These are phyloP conservation scores for Mortierella sp. DNA, from an alignment of 371 early-diverging fungal genomes.

Conservation along the genomic window DNA sequence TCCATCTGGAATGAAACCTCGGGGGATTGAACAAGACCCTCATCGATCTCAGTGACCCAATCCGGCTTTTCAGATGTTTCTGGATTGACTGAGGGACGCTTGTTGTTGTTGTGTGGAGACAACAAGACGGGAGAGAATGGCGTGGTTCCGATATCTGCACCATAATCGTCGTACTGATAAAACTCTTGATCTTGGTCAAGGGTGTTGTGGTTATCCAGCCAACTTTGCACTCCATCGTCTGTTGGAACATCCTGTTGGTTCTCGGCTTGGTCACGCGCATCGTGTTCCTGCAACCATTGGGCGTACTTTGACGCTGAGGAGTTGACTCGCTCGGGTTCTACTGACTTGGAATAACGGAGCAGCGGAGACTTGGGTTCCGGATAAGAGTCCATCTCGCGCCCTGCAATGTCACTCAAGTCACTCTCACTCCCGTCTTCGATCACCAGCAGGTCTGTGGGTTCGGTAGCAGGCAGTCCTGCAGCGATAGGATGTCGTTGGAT, in stretches of 20 bases:
- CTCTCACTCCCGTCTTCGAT: slow-evolving; percentile 3
- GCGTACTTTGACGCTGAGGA: background rate
- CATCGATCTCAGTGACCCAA: background rate
- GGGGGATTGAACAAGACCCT: background rate
- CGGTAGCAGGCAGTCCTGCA: slow-evolving; percentile 3
- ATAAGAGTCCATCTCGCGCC: slow-evolving; percentile 4
- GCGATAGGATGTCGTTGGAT: slow-evolving; percentile 18
- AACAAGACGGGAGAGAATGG: too few species aligned
- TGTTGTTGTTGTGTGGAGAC: too few species aligned
- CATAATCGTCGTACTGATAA: too few species aligned
- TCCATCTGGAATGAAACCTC: slow-evolving; percentile 1
- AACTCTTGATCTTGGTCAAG: too few species aligned
- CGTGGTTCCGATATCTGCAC: too few species aligned
- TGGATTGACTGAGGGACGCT: background rate
- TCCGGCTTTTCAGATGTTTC: background rate
- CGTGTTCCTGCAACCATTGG: background rate
- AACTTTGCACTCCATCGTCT: background rate
- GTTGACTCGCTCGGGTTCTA: background rate
- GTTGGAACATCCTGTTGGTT: background rate
- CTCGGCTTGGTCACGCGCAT: background rate
- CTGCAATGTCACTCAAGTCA: background rate
- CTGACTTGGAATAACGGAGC: slow-evolving; percentile 16
- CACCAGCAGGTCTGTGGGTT: background rate
- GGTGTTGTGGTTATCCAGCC: background rate
- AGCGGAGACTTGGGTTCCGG: slow-evolving; percentile 23